Base-by-base conservation (phyloP, 2,329 filamentous ascomycete species). In the Botrytis tulipae region DNA sequence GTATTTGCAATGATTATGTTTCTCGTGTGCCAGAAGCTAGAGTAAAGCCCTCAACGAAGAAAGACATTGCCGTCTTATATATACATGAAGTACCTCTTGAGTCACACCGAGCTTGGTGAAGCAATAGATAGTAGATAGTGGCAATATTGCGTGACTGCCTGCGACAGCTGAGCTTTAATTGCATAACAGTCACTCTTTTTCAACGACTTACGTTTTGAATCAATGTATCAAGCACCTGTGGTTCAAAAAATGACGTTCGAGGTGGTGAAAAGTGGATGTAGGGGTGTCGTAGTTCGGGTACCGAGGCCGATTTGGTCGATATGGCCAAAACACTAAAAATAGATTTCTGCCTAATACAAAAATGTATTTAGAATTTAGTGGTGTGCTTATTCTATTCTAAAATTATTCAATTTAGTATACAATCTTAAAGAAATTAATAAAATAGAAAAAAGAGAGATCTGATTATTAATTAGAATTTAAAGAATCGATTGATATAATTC, bases 1-100 rank as follows among this genome's bases (percentile, higher is more conserved):
- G 0, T 35, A 7, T 35, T 32, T 12, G 8, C 6, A 22, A 0
- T 22, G 29, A 2, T 10, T 12, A 0, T 35, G 8, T 22, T 60
- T 3, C 57, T 60, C 2, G 57, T 35, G 32, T 35, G 1, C 3
- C 32, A 22, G 29, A 60, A 22, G 57, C 18, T 60, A 22, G 18
- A 35, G 0, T 35, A 10, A 60, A 60, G 29, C 1, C 9, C 2
- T 60, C 4, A 60, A 60, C 8, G 18, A 0, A 60, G 7, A 35
- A 12, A 35, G 29, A 35, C 8, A 60, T 20, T 22, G 20, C 8
- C 4, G 10, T 60, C 29, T 32, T 60, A 35, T 60, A 35, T 60
- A 40, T 61, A 25, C 35, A 61, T n/a, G 20, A 40, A 61, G 20
- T n/a, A 7, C 20, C 29, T 35, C 18, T 37, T 25, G 32, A 61